Evolutionary conservation across 495 filamentous ascomycete genomes (phyloP), one percentile per base, ranked within the genome.

Genomic region (Penicillium coffeae): DNA sequence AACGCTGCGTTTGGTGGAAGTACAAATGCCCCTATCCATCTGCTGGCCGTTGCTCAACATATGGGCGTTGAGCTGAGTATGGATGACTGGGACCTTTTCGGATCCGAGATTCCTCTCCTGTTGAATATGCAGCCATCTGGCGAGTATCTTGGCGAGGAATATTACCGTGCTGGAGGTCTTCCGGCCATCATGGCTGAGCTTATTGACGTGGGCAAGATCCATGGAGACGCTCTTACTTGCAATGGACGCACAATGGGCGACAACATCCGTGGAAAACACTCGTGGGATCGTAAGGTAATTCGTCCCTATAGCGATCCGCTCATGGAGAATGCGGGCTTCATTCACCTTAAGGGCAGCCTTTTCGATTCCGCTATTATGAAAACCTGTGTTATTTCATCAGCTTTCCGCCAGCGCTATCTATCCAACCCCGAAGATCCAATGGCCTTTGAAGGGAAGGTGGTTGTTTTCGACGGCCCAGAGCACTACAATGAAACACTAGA

Each of bases 301-400:
- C 62, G 64, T 32, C 51, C 66, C 7, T 77, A 70, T 47, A 55
- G 63, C 16, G 61, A 77, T 7, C 76, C 77, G 0, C 54, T 81
- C 19, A 64, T 74, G 57, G 50, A 59, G 3, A 66, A 77, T 45
- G 77, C 76, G 4, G 76, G 75, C 0, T 78, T 81, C 42, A 48
- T 74, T 7, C 74, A 79, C 46, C 63, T 81, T 21, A 65, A 65
- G 43, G 75, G 77, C 6, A 78, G 59, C 20, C 55, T 81, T 2
- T 80, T 80, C 48, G 63, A 78, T 18, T 77, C 74, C 0, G 77
- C 77, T 3, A 79, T 80, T 48, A 79, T 80, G 76, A 79, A 80
- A 55, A 80, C 74, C 1, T 79, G 71, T 27, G 77, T 78, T 14
- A 77, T 80, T 38, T 77, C 76, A 3, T 54, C 68, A 1, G 66